Evolutionary conservation across 495 filamentous ascomycete species (phyloP).

Genomic region (Penicillium pancosmium): DNA sequence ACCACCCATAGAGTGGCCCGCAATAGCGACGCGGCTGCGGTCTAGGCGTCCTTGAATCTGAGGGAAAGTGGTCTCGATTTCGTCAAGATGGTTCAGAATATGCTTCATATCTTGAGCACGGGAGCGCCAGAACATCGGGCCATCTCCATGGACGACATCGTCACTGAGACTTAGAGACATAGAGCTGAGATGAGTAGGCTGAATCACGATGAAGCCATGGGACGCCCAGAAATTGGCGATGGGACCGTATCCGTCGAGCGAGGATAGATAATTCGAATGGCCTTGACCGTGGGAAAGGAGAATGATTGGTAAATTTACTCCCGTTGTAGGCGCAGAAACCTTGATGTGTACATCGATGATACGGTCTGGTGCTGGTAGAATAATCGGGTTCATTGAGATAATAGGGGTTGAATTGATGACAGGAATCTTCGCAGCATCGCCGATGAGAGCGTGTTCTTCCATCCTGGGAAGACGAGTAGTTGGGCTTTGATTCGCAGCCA

Average conservation of each 20-base stretch:
- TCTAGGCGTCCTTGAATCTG: constrained; percentile 39
- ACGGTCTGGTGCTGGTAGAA: constrained; percentile 20
- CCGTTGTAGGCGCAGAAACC: constrained; percentile 25
- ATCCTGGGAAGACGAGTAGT: constrained; percentile 6
- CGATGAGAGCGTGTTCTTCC: constrained; percentile 38
- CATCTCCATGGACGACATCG: constrained; percentile 20
- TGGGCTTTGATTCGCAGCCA: constrained; percentile 3
- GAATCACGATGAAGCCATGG: constrained; percentile 50
- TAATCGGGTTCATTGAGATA: constrained; percentile 41
- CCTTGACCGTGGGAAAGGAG: constrained; percentile 47
- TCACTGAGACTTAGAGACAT: constrained; percentile 27
- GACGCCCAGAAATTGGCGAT: constrained; percentile 49
- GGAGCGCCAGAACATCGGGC: constrained; percentile 33
- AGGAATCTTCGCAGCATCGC: constrained; percentile 41
- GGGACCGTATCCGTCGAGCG: constrained; percentile 46
- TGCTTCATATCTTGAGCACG: constrained; percentile 38
- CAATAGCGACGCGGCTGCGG: constrained; percentile 36
- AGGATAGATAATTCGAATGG: constrained; percentile 43
- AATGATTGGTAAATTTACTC: constrained; percentile 41
- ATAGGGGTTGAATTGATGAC: constrained; percentile 32
- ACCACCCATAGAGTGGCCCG: constrained; percentile 46
- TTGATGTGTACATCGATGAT: constrained; percentile 16
- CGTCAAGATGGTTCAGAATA: constrained; percentile 40
- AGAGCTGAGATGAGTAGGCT: constrained; percentile 50
- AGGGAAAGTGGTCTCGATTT: constrained; percentile 36